These are phyloP conservation scores for Tagetes patula DNA, from an alignment of 129 eudicot genomes.

Conservation along the genomic window DNA sequence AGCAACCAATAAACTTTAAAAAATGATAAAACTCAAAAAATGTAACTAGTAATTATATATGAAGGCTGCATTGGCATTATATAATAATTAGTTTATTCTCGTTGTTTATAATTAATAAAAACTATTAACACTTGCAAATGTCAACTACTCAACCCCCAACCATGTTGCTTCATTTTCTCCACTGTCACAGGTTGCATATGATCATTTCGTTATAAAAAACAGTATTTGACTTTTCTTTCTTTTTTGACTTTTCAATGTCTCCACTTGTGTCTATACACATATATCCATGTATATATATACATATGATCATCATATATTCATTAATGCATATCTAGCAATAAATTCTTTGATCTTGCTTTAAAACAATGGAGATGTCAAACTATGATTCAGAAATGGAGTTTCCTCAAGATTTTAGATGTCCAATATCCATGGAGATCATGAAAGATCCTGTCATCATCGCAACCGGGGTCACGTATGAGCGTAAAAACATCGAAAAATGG, in stretches of 20 bases:
- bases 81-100: not conserved
- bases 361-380: constrained; percentile 12
- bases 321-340: constrained; percentile 15
- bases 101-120: not conserved
- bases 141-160: constrained; percentile 1
- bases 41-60: not conserved
- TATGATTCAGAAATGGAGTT: constrained; percentile 38
- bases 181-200: constrained; percentile 16
- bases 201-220: not conserved
- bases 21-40: too few relatives aligned
- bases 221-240: constrained; percentile 29
- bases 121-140: constrained; percentile 1
- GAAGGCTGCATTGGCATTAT: not conserved
- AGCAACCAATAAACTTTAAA: not conserved
- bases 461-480: constrained; percentile 64
- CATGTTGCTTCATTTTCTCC: constrained; percentile 29
- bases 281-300: not conserved
- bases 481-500: constrained; percentile 59
- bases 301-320: constrained; percentile 5
- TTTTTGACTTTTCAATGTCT: constrained; percentile 6
- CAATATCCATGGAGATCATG: constrained; percentile 83
- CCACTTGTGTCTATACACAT: constrained; percentile 8
- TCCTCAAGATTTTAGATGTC: constrained; percentile 70
- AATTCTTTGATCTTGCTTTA: not conserved
- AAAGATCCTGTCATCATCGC: constrained; percentile 71